Evolutionary conservation across 2,329 filamentous ascomycete genomes (phyloP).

Genomic region (Monilinia aucupariae): DNA sequence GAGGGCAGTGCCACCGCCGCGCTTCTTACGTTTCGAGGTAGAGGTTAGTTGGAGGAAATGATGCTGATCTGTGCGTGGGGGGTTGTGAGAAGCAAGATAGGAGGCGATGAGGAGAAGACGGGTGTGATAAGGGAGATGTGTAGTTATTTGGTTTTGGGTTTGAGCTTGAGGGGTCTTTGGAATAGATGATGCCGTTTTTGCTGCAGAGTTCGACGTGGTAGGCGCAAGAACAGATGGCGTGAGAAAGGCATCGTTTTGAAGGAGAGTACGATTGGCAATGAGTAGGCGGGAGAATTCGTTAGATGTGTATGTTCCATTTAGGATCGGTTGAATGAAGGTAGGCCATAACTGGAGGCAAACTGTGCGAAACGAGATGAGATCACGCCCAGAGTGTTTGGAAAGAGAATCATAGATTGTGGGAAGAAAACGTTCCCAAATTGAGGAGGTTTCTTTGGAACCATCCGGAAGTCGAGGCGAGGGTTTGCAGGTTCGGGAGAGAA

Average conservation of each 20-base stretch:
- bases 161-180: constrained; percentile 15
- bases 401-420: constrained; percentile 83
- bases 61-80: constrained; percentile 63
- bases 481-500: constrained; percentile 54
- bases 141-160: constrained; percentile 42
- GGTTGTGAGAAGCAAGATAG: constrained; percentile 78
- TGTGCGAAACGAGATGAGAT: constrained; percentile 65
- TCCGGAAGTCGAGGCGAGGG: constrained; percentile 44
- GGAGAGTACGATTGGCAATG: constrained; percentile 61
- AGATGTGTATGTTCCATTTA: constrained; percentile 60
- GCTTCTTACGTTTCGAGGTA: constrained; percentile 36
- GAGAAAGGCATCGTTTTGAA: constrained; percentile 67
- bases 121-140: constrained; percentile 62
- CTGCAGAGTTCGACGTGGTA: constrained; percentile 17
- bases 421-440: constrained; percentile 76
- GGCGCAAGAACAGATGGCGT: constrained; percentile 55
- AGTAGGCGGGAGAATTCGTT: constrained; percentile 83
- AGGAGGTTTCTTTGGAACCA: constrained; percentile 48
- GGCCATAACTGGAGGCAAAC: constrained; percentile 76
- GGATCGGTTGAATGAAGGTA: constrained; percentile 72
- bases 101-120: constrained; percentile 69
- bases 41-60: constrained; percentile 57
- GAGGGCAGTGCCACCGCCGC: constrained; percentile 42
- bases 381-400: constrained; percentile 71
- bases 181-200: constrained; percentile 19